Evolutionary conservation across 2,329 filamentous ascomycete species (phyloP).

Genomic region (Achaetomium macrosporum): DNA sequence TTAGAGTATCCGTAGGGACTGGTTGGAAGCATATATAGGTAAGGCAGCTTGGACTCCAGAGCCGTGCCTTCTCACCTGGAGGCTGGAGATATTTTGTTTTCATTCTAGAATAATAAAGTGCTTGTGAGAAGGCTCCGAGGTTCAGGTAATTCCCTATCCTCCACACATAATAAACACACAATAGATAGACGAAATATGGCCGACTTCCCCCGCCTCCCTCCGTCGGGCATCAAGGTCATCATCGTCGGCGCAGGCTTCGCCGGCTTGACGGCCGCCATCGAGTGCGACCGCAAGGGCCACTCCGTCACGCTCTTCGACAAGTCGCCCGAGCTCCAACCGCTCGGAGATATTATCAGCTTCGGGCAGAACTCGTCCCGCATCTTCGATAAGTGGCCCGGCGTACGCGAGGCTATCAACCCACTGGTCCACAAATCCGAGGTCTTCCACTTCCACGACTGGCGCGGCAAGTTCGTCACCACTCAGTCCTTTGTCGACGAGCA

Average conservation of each 20-base stretch:
- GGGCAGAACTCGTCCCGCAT: conserved; percentile 53
- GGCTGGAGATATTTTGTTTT: too few relatives aligned
- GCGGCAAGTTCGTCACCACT: conserved; percentile 43
- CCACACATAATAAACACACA: background rate
- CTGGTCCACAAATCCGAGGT: conserved; percentile 43
- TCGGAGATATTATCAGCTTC: conserved; percentile 49
- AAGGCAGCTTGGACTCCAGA: background rate
- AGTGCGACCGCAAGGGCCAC: conserved; percentile 51
- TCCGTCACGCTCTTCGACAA: conserved; percentile 41
- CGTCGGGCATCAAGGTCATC: conserved; percentile 36
- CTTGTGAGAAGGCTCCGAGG: too few relatives aligned
- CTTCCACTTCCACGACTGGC: conserved; percentile 36
- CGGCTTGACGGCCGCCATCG: conserved; percentile 52
- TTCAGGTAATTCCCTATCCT: background rate
- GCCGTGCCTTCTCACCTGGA: background rate
- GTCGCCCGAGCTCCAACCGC: conserved; percentile 37
- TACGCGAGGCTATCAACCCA: conserved; percentile 42
- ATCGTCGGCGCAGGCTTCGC: conserved; percentile 49
- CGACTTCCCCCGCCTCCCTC: conserved; percentile 8
- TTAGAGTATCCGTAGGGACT: background rate
- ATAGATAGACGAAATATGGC: background rate
- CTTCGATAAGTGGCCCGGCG: conserved; percentile 48
- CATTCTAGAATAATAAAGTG: too few relatives aligned
- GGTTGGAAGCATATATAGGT: background rate
- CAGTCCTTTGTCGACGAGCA: conserved; percentile 30